A percentile compares a stretch with the other conserved stretches of the same genome.
Conservation (phyloP, 805 yeast species). For the Cephaloascus albidus region DNA sequence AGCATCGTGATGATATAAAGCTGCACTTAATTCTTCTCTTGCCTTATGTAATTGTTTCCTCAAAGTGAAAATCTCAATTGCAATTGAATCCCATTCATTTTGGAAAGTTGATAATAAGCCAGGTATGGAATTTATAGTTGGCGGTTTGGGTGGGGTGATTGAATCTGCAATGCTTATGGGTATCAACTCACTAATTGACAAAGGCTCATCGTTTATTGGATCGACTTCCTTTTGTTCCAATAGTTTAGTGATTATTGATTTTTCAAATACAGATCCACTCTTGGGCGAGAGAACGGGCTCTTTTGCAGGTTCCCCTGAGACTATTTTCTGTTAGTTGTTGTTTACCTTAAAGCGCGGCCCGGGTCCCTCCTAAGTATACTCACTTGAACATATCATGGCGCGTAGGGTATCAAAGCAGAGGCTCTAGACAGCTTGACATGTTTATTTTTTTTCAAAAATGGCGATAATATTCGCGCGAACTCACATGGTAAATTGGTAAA, state of each 20-base stretch:
- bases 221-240: conserved; percentile 60
- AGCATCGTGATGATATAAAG: conserved; percentile 83
- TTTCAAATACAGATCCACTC: conserved; percentile 67
- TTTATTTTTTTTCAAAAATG: too few relatives aligned
- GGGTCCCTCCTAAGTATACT: neutral
- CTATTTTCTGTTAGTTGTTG: conserved; percentile 6
- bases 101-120: conserved; percentile 67
- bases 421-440: too few relatives aligned
- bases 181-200: conserved; percentile 51
- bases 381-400: neutral
- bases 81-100: conserved; percentile 83
- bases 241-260: conserved; percentile 47
- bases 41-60: conserved; percentile 62
- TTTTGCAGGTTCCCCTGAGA: conserved; percentile 65
- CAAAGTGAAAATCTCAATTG: conserved; percentile 69
- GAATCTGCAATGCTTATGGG: conserved; percentile 10
- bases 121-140: conserved; percentile 65
- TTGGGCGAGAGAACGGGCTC: conserved; percentile 70
- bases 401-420: too few relatives aligned
- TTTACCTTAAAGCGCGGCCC: neutral
- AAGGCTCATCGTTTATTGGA: conserved; percentile 62
- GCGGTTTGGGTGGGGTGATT: conserved; percentile 28
- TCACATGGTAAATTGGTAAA: too few relatives aligned
- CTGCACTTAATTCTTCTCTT: conserved; percentile 64
- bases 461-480: too few relatives aligned